A percentile compares a stretch with the other conserved stretches of the same genome.
Conservation (phyloP, 495 filamentous ascomycete genomes). For the Aspergillus leporis region DNA sequence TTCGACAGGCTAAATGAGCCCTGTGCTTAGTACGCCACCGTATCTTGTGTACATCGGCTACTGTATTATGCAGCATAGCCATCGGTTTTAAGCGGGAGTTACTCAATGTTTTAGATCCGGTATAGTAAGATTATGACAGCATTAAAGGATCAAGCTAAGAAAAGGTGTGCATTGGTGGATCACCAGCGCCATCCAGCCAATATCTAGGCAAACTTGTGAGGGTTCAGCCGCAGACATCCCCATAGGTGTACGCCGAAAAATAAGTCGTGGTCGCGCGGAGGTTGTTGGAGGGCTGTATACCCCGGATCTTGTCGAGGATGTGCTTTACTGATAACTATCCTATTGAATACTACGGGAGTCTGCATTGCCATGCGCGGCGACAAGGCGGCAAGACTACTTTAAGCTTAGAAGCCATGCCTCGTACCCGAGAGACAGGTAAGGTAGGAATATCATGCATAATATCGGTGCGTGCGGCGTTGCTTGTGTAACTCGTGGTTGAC, state of each 20-base stretch:
- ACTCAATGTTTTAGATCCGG: background rate
- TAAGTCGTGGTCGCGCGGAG: background rate
- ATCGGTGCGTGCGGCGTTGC: too few relatives aligned
- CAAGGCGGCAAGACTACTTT: background rate
- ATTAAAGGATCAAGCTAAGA: background rate
- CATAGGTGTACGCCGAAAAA: background rate
- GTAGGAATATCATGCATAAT: background rate
- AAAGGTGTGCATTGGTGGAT: background rate
- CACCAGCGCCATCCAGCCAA: background rate
- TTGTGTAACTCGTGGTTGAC: background rate
- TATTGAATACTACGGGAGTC: background rate
- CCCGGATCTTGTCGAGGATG: too few relatives aligned
- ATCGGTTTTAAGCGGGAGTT: background rate
- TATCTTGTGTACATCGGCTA: background rate
- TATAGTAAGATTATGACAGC: background rate
- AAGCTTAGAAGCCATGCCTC: too few relatives aligned
- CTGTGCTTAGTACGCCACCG: background rate
- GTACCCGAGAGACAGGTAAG: background rate
- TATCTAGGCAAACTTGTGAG: background rate
- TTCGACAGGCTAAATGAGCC: background rate
- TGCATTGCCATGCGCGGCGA: background rate
- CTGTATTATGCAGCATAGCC: background rate
- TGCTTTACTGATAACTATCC: too few relatives aligned
- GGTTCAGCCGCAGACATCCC: background rate
- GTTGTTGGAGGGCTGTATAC: too few relatives aligned